Conservation (phyloP, 176 grass and related monocot species). For the Eleusine indica region DNA sequence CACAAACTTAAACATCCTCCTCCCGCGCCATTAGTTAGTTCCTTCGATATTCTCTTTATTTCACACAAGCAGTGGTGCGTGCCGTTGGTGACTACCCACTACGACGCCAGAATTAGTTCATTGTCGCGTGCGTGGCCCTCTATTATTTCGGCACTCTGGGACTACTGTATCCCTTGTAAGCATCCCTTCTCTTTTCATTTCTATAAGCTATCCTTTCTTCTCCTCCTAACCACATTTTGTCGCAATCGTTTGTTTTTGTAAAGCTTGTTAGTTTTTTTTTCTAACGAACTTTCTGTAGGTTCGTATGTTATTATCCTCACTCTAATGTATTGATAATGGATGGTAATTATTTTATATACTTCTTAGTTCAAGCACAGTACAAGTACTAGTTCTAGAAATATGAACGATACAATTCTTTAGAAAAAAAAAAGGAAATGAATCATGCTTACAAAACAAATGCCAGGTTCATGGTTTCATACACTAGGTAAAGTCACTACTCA, state of each 20-base stretch:
- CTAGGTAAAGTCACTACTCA: not conserved
- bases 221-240: slow-evolving; percentile 27
- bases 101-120: slow-evolving; percentile 23
- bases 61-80: not conserved
- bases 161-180: slow-evolving; percentile 15
- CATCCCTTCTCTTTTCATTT: slow-evolving; percentile 37
- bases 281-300: not conserved
- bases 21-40: not conserved
- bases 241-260: not conserved
- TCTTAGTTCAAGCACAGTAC: too few species aligned
- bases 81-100: slow-evolving; percentile 37
- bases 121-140: slow-evolving; percentile 18
- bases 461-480: not conserved
- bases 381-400: too few species aligned
- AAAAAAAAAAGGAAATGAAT: too few species aligned
- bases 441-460: too few species aligned
- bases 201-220: slow-evolving; percentile 35
- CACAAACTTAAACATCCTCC: not conserved
- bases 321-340: not conserved
- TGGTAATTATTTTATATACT: not conserved
- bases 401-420: too few species aligned
- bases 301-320: slow-evolving; percentile 2
- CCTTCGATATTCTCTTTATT: not conserved
- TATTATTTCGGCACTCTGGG: slow-evolving; percentile 32
- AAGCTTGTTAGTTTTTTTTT: too few species aligned